A percentile compares a stretch with the other conserved stretches of the same genome.
Evolutionary conservation across 140 eudicot genomes (phyloP).

Genomic region (Anethum foeniculum): DNA sequence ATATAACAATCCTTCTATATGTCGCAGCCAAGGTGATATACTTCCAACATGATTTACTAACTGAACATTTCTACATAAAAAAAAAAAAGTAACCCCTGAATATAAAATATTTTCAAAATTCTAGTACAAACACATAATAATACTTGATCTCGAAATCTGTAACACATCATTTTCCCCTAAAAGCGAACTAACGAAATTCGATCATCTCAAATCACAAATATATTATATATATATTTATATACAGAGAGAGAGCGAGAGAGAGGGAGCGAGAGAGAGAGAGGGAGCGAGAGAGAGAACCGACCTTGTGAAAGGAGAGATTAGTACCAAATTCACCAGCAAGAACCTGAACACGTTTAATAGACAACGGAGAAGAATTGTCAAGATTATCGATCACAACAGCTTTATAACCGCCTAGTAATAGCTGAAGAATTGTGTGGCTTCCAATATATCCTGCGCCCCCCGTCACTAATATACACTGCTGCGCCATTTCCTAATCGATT

Average conservation of each 20-base stretch:
- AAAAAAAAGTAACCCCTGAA: neutral
- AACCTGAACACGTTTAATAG: constrained; percentile 58
- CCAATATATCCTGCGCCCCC: constrained; percentile 99
- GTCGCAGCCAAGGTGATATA: too few species aligned
- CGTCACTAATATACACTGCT: constrained; percentile 62
- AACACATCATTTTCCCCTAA: neutral
- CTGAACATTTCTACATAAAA: neutral
- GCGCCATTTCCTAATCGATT: constrained; percentile 17
- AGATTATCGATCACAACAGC: constrained; percentile 74
- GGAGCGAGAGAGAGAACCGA: neutral
- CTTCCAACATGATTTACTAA: too few species aligned
- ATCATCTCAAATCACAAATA: neutral
- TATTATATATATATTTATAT: too few species aligned
- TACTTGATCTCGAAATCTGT: neutral
- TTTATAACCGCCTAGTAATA: constrained; percentile 61
- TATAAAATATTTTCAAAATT: neutral
- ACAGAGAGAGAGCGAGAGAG: neutral
- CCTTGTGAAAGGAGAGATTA: constrained; percentile 70
- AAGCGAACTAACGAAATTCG: neutral
- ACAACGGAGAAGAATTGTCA: constrained; percentile 75
- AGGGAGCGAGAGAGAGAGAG: neutral
- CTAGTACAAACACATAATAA: neutral
- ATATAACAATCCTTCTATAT: too few species aligned
- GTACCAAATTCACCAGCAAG: constrained; percentile 64
- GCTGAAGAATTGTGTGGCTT: constrained; percentile 83